Percentiles rank a stretch among this genome's conserved stretches.
Evolutionary conservation across 352 stramenopile species (phyloP).

Genomic region (Phytophthora pinifolia): DNA sequence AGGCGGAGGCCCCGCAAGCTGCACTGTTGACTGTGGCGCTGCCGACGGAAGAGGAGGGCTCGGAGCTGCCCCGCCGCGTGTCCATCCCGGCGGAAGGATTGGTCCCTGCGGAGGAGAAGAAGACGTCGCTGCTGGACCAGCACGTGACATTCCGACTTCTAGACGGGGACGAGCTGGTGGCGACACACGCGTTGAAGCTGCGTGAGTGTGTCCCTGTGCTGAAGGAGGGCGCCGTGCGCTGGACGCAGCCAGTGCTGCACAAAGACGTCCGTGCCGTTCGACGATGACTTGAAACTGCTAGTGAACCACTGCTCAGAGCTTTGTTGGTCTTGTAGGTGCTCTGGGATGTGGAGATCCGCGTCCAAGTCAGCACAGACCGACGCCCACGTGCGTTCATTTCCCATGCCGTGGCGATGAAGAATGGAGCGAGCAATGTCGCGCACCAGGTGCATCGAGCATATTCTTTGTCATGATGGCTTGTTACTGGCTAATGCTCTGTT

Average conservation of each 20-base stretch:
- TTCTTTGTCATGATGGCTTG: background rate
- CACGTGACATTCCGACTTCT: conserved; percentile 45
- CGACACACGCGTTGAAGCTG: conserved; percentile 37
- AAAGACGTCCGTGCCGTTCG: conserved; percentile 28
- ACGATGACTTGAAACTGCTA: background rate
- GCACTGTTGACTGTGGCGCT: conserved; percentile 20
- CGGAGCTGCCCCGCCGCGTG: conserved; percentile 40
- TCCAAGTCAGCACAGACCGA: conserved; percentile 45
- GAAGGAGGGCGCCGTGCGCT: conserved; percentile 40
- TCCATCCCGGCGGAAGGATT: conserved; percentile 29
- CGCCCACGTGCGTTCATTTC: conserved; percentile 47
- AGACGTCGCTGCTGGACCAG: conserved; percentile 36
- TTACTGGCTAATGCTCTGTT: background rate
- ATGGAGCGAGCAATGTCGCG: conserved; percentile 34
- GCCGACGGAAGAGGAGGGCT: conserved; percentile 16
- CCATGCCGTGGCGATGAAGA: conserved; percentile 41
- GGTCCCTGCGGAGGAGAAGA: conserved; percentile 25
- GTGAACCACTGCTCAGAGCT: background rate
- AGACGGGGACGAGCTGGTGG: conserved; percentile 29
- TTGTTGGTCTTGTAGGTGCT: conserved; percentile 20
- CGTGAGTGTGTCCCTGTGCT: conserved; percentile 56
- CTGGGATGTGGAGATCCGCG: conserved; percentile 34
- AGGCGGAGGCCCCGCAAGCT: conserved; percentile 2
- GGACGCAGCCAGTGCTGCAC: conserved; percentile 34
- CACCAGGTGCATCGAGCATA: conserved; percentile 35